Base-by-base conservation (phyloP, 1,139 yeast species). In the Geotrichum australiense region DNA sequence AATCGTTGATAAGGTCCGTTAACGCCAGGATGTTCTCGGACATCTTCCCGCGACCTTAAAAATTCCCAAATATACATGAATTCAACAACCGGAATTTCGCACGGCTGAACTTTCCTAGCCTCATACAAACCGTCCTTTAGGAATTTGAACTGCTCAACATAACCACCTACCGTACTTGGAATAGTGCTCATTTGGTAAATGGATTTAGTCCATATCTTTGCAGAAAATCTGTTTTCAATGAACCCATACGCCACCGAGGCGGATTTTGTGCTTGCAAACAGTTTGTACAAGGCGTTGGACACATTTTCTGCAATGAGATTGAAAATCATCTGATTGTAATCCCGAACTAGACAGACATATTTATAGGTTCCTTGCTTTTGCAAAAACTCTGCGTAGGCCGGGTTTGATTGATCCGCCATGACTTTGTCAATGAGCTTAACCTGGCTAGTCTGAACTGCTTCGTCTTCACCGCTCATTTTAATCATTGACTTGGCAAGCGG, bases 371-470 rank as follows among this genome's bases (percentile, higher is more conserved):
- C 41, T 22, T 41, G 45, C 30, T 32, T 24, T 28, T 32, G 31
- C 14, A 41, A 32, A 15, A 31, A 41, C 11, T 24, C 38, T 11
- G 38, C 38, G 27, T 41, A 41, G 21, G 36, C 41, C n/a, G 45
- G 45, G 14, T 39, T 26, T 16, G 36, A 28, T 10, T 16, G 27
- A 16, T 41, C 45, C 3, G 39, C 35, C 18, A 41, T 23, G 10
- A 41, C 45, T 21, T 41, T 41, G 14, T 37, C 38, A 22, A 41
- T 41, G 18, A 41, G 33, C 26, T 41, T 38, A 5, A 41, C 37
- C 18, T 41, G 45, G 27, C 37, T 41, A 21, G 36, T 41, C 25
- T 41, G 45, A n/a, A 41, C 41, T 25, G 36, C 45, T 22, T 41
- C 45, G 24, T 41, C 45, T 15, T 41, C 45, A 19, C 45, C 45